phyloP scores from a whole-genome alignment of 768 basidiomycete genomes.

The Pisolithus tinctorius region DNA sequence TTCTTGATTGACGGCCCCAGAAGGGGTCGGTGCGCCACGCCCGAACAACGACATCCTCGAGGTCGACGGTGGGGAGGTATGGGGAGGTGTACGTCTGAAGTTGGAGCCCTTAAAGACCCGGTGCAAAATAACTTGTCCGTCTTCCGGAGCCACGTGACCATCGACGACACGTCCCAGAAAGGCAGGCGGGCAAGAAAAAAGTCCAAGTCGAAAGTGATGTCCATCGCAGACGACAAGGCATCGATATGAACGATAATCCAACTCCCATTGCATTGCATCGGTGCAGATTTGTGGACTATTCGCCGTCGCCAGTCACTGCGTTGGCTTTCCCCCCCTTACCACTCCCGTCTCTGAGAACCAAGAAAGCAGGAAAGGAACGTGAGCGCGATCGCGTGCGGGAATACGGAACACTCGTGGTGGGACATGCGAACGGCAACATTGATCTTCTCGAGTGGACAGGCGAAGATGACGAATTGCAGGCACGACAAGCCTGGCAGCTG shows the following conservation, averaged over 20 bases:
- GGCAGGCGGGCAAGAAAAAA: slow-evolving; percentile 9
- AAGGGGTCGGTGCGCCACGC: slow-evolving; percentile 37
- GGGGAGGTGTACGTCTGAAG: neutral
- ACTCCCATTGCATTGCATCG: slow-evolving; percentile 73
- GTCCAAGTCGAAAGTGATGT: neutral
- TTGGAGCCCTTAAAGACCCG: neutral
- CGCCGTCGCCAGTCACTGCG: slow-evolving; percentile 83
- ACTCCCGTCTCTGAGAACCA: slow-evolving; percentile 59
- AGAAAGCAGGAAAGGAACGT: slow-evolving; percentile 30
- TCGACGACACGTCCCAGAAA: slow-evolving; percentile 14
- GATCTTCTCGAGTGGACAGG: slow-evolving; percentile 84
- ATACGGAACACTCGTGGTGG: slow-evolving; percentile 72
- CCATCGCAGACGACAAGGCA: neutral
- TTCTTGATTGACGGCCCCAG: slow-evolving; percentile 68
- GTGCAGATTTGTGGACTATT: slow-evolving; percentile 88
- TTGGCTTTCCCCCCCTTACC: slow-evolving; percentile 82
- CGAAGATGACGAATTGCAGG: slow-evolving; percentile 43
- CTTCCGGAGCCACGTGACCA: slow-evolving; percentile 18
- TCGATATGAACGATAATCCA: slow-evolving; percentile 31
- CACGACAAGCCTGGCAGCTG: slow-evolving; percentile 76
- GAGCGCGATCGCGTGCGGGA: slow-evolving; percentile 18
- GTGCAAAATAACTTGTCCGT: neutral
- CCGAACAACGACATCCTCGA: slow-evolving; percentile 74
- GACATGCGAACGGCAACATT: slow-evolving; percentile 84
- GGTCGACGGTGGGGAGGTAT: slow-evolving; percentile 6